Percentiles rank a stretch among this genome's conserved stretches.
Conservation (phyloP, 129 eudicot species). For the Centella asiatica region DNA sequence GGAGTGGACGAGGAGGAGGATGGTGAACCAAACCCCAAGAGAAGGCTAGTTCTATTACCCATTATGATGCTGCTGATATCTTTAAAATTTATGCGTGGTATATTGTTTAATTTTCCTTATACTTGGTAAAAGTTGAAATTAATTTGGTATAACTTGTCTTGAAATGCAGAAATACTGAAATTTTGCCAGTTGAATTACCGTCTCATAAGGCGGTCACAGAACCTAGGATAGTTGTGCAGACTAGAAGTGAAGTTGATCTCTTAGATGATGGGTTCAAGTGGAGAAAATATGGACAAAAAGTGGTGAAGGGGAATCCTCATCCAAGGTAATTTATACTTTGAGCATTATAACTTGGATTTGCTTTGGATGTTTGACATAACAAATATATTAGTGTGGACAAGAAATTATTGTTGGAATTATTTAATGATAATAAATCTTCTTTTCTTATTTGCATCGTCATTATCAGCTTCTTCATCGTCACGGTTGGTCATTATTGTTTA, state of each 20-base stretch:
- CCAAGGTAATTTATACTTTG: slow-evolving; percentile 51
- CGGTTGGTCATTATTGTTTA: no score
- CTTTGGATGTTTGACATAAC: neutral
- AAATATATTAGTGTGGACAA: no score
- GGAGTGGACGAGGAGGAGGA: slow-evolving; percentile 37
- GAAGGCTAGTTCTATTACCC: slow-evolving; percentile 43
- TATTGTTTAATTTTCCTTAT: neutral
- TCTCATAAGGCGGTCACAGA: slow-evolving; percentile 60
- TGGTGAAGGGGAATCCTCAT: slow-evolving; percentile 90
- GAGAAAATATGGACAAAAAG: slow-evolving; percentile 98
- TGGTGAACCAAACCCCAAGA: slow-evolving; percentile 74
- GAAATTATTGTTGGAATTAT: no score
- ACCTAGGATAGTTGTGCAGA: slow-evolving; percentile 79
- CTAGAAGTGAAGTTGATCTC: slow-evolving; percentile 94
- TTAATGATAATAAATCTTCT: no score
- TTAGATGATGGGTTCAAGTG: slow-evolving; percentile 96
- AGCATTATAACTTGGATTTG: neutral
- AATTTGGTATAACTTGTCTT: slow-evolving; percentile 16
- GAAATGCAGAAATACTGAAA: slow-evolving; percentile 48
- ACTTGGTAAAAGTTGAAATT: neutral
- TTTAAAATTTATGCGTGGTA: neutral
- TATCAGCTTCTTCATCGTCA: no score
- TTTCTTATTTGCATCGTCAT: no score
- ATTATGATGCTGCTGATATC: neutral
- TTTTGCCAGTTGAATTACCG: slow-evolving; percentile 24